Evolutionary conservation across 208 protist genomes (phyloP).

Genomic region (Leishmania tropica): DNA sequence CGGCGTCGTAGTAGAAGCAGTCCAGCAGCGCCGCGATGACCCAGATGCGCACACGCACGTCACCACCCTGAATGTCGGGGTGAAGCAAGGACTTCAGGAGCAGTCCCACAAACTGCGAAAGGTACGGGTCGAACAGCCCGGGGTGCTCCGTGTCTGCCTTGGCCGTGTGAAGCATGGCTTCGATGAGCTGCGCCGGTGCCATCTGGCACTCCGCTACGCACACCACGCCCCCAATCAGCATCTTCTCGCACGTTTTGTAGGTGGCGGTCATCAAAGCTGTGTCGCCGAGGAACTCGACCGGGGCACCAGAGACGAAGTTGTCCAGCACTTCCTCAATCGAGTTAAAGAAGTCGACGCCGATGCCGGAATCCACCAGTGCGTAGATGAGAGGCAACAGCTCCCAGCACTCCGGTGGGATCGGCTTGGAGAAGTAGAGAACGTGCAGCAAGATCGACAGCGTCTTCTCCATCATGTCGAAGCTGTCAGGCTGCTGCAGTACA

Average conservation of each 20-base stretch:
- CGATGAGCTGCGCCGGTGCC: conserved; percentile 77
- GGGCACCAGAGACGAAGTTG: conserved; percentile 74
- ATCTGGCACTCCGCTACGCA: conserved; percentile 55
- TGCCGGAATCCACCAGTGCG: conserved; percentile 64
- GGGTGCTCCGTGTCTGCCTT: conserved; percentile 50
- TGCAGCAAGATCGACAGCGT: conserved; percentile 73
- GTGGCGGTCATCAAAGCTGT: conserved; percentile 70
- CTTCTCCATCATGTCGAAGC: conserved; percentile 87
- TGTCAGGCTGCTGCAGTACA: conserved; percentile 72
- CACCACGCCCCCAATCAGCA: conserved; percentile 68
- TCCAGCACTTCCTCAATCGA: conserved; percentile 85
- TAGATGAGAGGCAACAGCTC: conserved; percentile 71
- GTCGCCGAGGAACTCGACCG: conserved; percentile 69
- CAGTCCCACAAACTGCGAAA: conserved; percentile 61
- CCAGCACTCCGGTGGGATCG: conserved; percentile 69
- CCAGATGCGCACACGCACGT: conserved; percentile 77
- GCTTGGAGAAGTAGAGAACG: conserved; percentile 69
- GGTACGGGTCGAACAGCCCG: conserved; percentile 57
- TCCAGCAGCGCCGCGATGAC: conserved; percentile 83
- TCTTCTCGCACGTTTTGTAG: conserved; percentile 78
- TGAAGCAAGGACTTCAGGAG: conserved; percentile 77
- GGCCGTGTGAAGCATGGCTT: conserved; percentile 87
- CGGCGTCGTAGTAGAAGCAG: conserved; percentile 86
- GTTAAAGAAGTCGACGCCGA: conserved; percentile 86
- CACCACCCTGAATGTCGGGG: conserved; percentile 45